Evolutionary conservation across 768 basidiomycete species (phyloP), one percentile per base, ranked within the genome.

Genomic region (Ramaria sp.): DNA sequence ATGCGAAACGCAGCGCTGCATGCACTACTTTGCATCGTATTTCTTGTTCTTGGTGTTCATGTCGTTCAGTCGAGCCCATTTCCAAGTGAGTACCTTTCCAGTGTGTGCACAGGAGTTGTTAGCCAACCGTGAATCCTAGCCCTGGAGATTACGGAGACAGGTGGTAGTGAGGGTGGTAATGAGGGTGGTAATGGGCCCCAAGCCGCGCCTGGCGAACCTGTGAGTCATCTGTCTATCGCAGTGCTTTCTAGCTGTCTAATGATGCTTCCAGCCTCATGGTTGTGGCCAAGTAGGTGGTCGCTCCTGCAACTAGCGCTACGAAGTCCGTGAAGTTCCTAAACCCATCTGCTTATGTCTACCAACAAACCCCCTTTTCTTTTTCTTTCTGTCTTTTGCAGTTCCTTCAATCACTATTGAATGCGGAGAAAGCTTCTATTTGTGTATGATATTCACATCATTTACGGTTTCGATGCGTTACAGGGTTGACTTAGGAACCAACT

Each of bases 1-100:
- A 52, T 52, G 51, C 51, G 51, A 18, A 52, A 43, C 51, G n/a
- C 38, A 22, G 30, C 41, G 15, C 25, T 52, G 6, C 43, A 52
- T 24, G 24, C 41, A 16, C n/a, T n/a, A n/a, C 27, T 52, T 24
- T 32, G 34, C 18, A 5, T 52, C 32, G 51, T 24, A n/a, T 32
- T 27, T n/a, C 24, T 52, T 18, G 28, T 38, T 16, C 7, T 52
- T 38, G 51, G 51, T 27, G 27, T 37, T 24, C 18, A 20, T 37
- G 15, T 52, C 16, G 42, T 52, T 32, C 18, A 41, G 51, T 22
- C 51, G 6, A 42, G 20, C 15, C 51, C 51, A 27, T 10, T 52
- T 15, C 39, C 51, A 41, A 38, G 51, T 52, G 25, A 5, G 51
- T 42, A 25, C 18, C 5, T 27, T 20, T 47, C 10, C n/a, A 24